These are phyloP conservation scores for Diaporthe sp. DNA, from an alignment of 2,329 filamentous ascomycete genomes.

Conservation along the genomic window DNA sequence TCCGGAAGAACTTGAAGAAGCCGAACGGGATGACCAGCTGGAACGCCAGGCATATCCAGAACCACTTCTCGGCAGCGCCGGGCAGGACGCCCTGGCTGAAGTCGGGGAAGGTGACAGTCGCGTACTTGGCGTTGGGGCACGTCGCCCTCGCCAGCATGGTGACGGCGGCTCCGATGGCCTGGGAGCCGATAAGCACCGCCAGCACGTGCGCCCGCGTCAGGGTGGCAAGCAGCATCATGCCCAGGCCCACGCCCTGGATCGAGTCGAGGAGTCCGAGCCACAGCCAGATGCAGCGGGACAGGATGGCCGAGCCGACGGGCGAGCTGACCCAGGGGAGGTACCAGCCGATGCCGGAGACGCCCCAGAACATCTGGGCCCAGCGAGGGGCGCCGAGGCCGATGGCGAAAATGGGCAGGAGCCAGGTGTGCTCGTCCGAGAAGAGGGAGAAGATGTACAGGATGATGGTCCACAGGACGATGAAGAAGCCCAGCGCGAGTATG, in stretches of 20 bases:
- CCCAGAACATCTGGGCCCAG: conserved; percentile 79
- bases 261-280: conserved; percentile 77
- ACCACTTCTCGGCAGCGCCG: conserved; percentile 67
- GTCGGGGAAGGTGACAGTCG: conserved; percentile 74
- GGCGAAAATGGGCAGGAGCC: conserved; percentile 77
- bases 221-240: conserved; percentile 77
- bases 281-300: conserved; percentile 73
- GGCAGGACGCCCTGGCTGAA: conserved; percentile 63
- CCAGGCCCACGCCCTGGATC: conserved; percentile 75
- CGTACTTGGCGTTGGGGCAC: conserved; percentile 72
- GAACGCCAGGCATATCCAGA: conserved; percentile 72
- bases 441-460: conserved; percentile 66
- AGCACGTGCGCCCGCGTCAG: conserved; percentile 75
- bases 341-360: conserved; percentile 70
- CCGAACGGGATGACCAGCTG: conserved; percentile 72
- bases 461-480: conserved; percentile 68
- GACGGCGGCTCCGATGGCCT: conserved; percentile 72
- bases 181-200: conserved; percentile 72
- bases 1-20: conserved; percentile 69
- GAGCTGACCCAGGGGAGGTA: conserved; percentile 74
- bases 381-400: conserved; percentile 76
- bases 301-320: conserved; percentile 66
- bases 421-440: conserved; percentile 73
- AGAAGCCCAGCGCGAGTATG: conserved; percentile 69
- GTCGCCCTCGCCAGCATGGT: conserved; percentile 72